phyloP scores from a whole-genome alignment of 306 rosid species.

The Sicyos edulis region DNA sequence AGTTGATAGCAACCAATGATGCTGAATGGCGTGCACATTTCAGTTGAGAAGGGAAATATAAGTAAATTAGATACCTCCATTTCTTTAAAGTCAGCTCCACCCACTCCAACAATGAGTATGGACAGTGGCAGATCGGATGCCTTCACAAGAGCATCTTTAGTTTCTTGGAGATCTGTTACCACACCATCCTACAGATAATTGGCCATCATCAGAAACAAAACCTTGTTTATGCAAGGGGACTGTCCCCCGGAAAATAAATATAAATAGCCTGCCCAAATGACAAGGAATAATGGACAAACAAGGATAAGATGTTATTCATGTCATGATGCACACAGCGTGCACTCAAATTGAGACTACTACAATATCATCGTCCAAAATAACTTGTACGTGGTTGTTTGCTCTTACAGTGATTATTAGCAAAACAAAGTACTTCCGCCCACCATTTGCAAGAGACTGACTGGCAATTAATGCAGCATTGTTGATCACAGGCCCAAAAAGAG shows the following conservation, averaged over 20 bases:
- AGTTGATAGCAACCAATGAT: background rate
- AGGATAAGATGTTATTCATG: slow-evolving; percentile 3
- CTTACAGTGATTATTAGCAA: slow-evolving; percentile 94
- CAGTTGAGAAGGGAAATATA: slow-evolving; percentile 4
- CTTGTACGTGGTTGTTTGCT: background rate
- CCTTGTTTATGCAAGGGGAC: slow-evolving; percentile 1
- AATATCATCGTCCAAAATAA: background rate
- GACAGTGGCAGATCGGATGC: slow-evolving; percentile 95
- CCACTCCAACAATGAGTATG: slow-evolving; percentile 94
- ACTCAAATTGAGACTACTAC: background rate
- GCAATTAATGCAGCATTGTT: slow-evolving; percentile 84
- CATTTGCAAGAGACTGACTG: slow-evolving; percentile 78
- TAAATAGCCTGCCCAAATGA: background rate
- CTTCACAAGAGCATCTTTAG: slow-evolving; percentile 90
- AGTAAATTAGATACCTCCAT: slow-evolving; percentile 72
- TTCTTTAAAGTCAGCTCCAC: slow-evolving; percentile 99
- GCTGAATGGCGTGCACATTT: background rate
- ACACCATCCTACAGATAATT: slow-evolving; percentile 79
- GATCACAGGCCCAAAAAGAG: slow-evolving; percentile 97
- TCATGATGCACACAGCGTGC: background rate
- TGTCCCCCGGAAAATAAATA: background rate
- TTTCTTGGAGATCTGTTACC: slow-evolving; percentile 99
- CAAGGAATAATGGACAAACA: slow-evolving; percentile 17
- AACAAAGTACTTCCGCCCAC: slow-evolving; percentile 78
- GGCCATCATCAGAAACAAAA: slow-evolving; percentile 28